phyloP scores from a whole-genome alignment of 768 basidiomycete genomes.

The Lentinula edodes region DNA sequence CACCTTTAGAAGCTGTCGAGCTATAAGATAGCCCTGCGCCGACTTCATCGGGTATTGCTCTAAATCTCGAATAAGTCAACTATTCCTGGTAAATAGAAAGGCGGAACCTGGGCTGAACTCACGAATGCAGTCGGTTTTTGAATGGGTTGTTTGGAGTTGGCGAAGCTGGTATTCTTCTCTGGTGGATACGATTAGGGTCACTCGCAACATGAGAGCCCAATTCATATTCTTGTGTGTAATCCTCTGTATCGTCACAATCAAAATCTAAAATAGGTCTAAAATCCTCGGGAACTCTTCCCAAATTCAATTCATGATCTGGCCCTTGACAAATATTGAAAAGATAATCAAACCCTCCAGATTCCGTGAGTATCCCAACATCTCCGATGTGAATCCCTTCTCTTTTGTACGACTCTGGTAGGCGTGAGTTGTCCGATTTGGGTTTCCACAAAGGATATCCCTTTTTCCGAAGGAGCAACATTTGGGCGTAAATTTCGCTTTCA shows the following conservation, averaged over 20 bases:
- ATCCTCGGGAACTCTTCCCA: conserved; percentile 18
- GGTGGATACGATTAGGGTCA: not conserved
- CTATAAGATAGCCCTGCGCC: not conserved
- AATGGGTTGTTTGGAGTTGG: no score
- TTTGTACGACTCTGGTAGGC: conserved; percentile 9
- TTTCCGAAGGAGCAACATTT: conserved; percentile 12
- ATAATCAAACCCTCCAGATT: conserved; percentile 21
- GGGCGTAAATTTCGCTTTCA: conserved; percentile 14
- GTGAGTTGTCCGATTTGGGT: conserved; percentile 14
- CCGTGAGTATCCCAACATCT: conserved; percentile 24
- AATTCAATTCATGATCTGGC: conserved; percentile 13
- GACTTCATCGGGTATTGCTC: not conserved
- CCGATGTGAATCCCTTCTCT: conserved; percentile 21
- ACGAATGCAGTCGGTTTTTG: no score
- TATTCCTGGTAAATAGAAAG: not conserved
- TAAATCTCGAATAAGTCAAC: not conserved
- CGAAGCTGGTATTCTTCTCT: no score
- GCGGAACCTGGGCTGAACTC: no score
- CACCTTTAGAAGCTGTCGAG: not conserved
- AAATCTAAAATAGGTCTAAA: conserved; percentile 13
- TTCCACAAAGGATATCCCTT: conserved; percentile 21
- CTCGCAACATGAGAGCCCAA: not conserved
- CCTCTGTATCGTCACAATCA: not conserved
- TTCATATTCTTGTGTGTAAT: not conserved
- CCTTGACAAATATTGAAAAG: conserved; percentile 24